phyloP scores from a whole-genome alignment of 2,329 filamentous ascomycete genomes.

The Ceratocystis alfenasii region DNA sequence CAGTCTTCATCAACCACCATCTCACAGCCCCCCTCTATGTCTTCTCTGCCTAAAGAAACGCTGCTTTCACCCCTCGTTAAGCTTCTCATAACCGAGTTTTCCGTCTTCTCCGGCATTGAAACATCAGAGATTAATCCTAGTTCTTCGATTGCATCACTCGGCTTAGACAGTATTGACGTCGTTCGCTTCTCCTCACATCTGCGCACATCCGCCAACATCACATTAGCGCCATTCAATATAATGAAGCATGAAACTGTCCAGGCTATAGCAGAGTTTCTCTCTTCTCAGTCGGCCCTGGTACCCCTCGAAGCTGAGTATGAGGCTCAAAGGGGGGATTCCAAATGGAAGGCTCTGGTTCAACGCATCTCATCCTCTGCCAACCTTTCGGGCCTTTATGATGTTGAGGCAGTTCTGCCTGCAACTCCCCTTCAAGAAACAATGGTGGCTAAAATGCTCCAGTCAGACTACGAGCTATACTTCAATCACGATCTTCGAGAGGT shows the following conservation, averaged over 20 bases:
- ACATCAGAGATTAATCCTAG: slow-evolving; percentile 41
- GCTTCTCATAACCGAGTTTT: neutral
- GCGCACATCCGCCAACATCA: slow-evolving; percentile 41
- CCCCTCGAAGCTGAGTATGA: slow-evolving; percentile 24
- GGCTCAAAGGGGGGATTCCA: neutral
- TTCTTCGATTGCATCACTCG: slow-evolving; percentile 65
- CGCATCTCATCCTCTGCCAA: neutral
- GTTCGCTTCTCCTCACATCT: slow-evolving; percentile 71
- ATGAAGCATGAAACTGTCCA: slow-evolving; percentile 59
- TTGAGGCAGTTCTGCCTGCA: slow-evolving; percentile 55
- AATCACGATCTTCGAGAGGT: slow-evolving; percentile 70
- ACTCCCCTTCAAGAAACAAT: slow-evolving; percentile 82
- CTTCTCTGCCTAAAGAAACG: neutral
- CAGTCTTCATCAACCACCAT: neutral
- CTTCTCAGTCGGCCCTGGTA: neutral
- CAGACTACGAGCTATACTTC: slow-evolving; percentile 65
- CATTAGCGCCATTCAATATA: slow-evolving; percentile 60
- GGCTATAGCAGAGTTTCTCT: slow-evolving; percentile 36
- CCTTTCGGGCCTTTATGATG: slow-evolving; percentile 22
- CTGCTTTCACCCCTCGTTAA: neutral
- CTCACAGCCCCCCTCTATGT: neutral
- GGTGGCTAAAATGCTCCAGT: slow-evolving; percentile 68
- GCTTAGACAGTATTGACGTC: slow-evolving; percentile 82
- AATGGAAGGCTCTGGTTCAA: neutral
- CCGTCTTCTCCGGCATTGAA: slow-evolving; percentile 43